Percentiles rank a stretch among this genome's conserved stretches.
Conservation (phyloP, 140 eudicot genomes). For the Stevia rebaudiana region DNA sequence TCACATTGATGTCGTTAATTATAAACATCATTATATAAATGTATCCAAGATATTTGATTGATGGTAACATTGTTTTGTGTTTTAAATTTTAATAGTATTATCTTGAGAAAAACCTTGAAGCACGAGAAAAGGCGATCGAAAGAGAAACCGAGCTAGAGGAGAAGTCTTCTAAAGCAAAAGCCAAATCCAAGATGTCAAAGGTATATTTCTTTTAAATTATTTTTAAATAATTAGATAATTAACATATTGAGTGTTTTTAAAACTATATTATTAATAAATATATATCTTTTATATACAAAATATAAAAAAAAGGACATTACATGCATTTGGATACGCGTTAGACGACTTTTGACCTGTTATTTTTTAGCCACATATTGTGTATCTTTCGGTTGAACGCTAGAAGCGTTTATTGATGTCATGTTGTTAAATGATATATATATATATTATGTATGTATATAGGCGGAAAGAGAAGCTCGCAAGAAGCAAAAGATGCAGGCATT, state of each 20-base stretch:
- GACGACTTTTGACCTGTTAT: not conserved
- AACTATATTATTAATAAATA: not conserved
- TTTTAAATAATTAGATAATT: not conserved
- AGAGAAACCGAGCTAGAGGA: constrained; percentile 92
- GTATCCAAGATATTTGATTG: not conserved
- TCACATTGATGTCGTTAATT: not conserved
- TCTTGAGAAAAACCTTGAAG: constrained; percentile 97
- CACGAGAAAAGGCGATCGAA: constrained; percentile 81
- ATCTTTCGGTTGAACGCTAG: not conserved
- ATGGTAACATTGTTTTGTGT: too few relatives aligned
- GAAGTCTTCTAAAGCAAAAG: constrained; percentile 79
- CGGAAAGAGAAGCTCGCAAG: constrained; percentile 94
- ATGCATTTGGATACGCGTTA: not conserved
- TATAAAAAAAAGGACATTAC: not conserved
- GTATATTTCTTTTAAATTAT: constrained; percentile 22
- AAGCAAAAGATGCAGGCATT: constrained; percentile 87
- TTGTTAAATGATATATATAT: not conserved
- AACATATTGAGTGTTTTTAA: not conserved
- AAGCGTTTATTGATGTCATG: constrained; percentile 1
- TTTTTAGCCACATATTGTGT: not conserved
- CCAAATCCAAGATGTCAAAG: constrained; percentile 98
- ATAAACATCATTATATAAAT: not conserved
- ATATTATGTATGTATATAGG: constrained; percentile 31
- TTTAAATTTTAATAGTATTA: constrained; percentile 69
- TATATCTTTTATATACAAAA: not conserved